Conservation (phyloP, 768 basidiomycete genomes). For the Mycena rebaudengoi region DNA sequence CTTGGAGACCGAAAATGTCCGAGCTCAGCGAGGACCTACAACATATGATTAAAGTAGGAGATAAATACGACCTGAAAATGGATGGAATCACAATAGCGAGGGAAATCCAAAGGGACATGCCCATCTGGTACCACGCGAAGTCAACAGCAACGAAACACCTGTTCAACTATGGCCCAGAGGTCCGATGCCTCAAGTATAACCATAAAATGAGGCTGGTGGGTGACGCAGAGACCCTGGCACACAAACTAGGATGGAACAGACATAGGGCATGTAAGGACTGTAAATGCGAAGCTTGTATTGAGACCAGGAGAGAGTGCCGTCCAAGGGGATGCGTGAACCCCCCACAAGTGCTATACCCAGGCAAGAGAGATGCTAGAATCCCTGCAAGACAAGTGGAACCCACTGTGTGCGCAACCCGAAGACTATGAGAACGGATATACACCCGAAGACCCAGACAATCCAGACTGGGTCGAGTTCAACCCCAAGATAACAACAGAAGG, state of each 20-base stretch:
- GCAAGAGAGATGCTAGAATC: constrained; percentile 6
- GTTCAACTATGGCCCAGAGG: background rate
- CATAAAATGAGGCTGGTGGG: too few relatives aligned
- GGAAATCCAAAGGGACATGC: constrained; percentile 9
- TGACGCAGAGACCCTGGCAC: constrained; percentile 10
- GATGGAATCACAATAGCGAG: constrained; percentile 17
- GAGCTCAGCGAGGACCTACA: constrained; percentile 6
- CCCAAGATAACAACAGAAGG: background rate
- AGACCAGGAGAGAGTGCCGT: background rate
- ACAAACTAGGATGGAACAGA: background rate
- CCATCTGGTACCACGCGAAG: constrained; percentile 21
- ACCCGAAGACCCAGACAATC: background rate
- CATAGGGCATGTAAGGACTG: background rate
- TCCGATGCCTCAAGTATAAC: constrained; percentile 11
- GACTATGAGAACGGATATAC: constrained; percentile 14
- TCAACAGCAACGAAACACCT: background rate
- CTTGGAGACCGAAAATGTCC: constrained; percentile 1
- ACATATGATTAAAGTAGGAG: constrained; percentile 3
- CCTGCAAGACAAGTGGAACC: constrained; percentile 23
- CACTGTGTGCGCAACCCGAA: background rate
- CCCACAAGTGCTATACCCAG: constrained; percentile 4
- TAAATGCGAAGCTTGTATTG: constrained; percentile 1
- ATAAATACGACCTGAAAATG: constrained; percentile 11
- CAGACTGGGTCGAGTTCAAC: background rate
- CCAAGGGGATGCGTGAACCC: background rate